phyloP scores from a whole-genome alignment of 306 rosid genomes.

The Dryas drummondii region DNA sequence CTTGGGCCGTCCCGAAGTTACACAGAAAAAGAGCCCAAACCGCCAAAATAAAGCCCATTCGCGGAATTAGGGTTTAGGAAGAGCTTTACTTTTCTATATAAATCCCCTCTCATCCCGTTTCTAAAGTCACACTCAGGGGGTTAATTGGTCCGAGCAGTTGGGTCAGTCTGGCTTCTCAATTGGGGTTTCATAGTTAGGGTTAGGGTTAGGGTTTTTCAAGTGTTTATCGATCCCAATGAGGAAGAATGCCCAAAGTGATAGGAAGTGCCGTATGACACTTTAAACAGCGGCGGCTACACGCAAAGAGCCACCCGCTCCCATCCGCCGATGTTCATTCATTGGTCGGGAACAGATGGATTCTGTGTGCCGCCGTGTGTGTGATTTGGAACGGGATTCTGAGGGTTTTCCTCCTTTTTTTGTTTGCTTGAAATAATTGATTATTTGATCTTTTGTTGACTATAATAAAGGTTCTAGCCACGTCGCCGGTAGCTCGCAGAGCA shows the following conservation, averaged over 20 bases:
- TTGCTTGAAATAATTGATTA: neutral
- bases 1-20: too few relatives aligned
- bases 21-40: neutral
- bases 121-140: neutral
- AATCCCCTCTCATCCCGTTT: neutral
- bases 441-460: fast-evolving
- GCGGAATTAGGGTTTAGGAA: constrained; percentile 6
- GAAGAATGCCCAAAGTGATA: constrained; percentile 74
- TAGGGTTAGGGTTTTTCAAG: neutral
- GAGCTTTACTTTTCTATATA: neutral
- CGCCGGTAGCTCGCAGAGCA: constrained; percentile 52
- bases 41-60: neutral
- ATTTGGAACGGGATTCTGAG: constrained; percentile 86
- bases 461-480: constrained; percentile 65
- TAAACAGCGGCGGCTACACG: constrained; percentile 43
- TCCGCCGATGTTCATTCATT: constrained; percentile 30
- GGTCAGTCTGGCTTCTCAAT: neutral
- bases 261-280: constrained; percentile 99
- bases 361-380: constrained; percentile 47
- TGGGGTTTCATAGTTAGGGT: neutral
- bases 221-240: constrained; percentile 45
- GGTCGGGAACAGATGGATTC: constrained; percentile 32
- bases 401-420: constrained; percentile 15
- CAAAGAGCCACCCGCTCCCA: constrained; percentile 22
- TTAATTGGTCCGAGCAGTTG: neutral